A percentile compares a stretch with the other conserved stretches of the same genome.
Conservation (phyloP, 768 basidiomycete genomes). For the Boletus rufocinnamomeus region DNA sequence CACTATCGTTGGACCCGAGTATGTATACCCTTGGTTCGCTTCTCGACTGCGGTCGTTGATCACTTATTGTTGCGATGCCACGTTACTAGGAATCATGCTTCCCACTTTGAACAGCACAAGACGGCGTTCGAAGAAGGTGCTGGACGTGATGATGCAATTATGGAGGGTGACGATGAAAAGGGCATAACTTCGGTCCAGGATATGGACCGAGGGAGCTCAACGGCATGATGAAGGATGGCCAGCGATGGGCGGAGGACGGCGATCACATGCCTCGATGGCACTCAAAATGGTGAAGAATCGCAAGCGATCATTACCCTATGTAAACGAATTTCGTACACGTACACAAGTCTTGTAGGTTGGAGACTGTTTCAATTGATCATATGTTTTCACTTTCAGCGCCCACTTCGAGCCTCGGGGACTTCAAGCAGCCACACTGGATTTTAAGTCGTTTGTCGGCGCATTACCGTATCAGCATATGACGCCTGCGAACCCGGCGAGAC, state of each 20-base stretch:
- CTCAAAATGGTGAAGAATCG: neutral
- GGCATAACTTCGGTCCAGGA: conserved; percentile 11
- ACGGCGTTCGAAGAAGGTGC: conserved; percentile 78
- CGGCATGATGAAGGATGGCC: conserved; percentile 5
- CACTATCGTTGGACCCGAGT: conserved; percentile 80
- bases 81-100: conserved; percentile 61
- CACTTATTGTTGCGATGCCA: neutral
- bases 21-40: conserved; percentile 30
- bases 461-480: conserved; percentile 57
- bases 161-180: conserved; percentile 27
- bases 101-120: conserved; percentile 84
- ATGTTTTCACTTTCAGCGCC: neutral
- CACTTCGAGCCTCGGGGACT: neutral
- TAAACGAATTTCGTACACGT: neutral
- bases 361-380: neutral
- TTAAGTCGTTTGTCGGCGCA: conserved; percentile 51
- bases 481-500: conserved; percentile 46
- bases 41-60: neutral
- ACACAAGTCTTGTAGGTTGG: neutral
- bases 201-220: neutral
- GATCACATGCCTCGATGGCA: neutral
- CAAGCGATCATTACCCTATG: too few species aligned
- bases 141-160: conserved; percentile 48
- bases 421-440: conserved; percentile 57
- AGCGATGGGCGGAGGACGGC: neutral